Evolutionary conservation across 805 yeast species (phyloP).

Genomic region (Sugiyamaella marilandica): DNA sequence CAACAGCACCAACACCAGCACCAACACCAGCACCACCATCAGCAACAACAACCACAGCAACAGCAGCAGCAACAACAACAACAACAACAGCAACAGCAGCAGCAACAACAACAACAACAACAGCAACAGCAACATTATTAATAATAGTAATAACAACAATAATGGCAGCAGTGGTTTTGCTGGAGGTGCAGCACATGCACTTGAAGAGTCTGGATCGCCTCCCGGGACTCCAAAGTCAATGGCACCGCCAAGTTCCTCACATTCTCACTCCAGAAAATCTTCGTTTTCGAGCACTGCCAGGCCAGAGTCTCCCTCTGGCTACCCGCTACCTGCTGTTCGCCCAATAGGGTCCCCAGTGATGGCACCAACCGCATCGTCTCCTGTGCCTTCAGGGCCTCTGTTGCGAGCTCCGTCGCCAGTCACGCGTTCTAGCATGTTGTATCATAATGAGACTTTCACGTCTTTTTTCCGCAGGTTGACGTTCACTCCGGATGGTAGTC

Average conservation of each 20-base stretch:
- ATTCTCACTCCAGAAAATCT: slow-evolving; percentile 38
- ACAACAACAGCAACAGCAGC: neutral
- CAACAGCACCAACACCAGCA: neutral
- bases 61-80: slow-evolving; percentile 6
- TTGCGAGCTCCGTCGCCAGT: slow-evolving; percentile 6
- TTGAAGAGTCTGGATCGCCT: slow-evolving; percentile 11
- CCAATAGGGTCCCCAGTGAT: slow-evolving; percentile 36
- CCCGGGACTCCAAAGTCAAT: slow-evolving; percentile 25
- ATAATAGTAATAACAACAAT: neutral
- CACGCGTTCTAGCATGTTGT: slow-evolving; percentile 41
- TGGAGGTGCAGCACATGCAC: neutral
- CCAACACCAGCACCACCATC: neutral
- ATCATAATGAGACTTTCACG: slow-evolving; percentile 82
- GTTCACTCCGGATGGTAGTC: slow-evolving; percentile 86
- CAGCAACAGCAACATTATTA: neutral
- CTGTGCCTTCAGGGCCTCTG: slow-evolving; percentile 22
- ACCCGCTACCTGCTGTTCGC: slow-evolving; percentile 46
- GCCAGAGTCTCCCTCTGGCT: slow-evolving; percentile 35
- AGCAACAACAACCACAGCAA: neutral
- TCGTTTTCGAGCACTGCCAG: slow-evolving; percentile 37
- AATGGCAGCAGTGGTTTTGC: neutral
- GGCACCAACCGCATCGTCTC: slow-evolving; percentile 13
- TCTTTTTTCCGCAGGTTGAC: slow-evolving; percentile 83
- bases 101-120: slow-evolving; percentile 3
- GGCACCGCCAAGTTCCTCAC: slow-evolving; percentile 32